Evolutionary conservation across 2,329 filamentous ascomycete species (phyloP), one percentile per base, ranked within the genome.

Genomic region (Calonectria pseudoreteaudii): DNA sequence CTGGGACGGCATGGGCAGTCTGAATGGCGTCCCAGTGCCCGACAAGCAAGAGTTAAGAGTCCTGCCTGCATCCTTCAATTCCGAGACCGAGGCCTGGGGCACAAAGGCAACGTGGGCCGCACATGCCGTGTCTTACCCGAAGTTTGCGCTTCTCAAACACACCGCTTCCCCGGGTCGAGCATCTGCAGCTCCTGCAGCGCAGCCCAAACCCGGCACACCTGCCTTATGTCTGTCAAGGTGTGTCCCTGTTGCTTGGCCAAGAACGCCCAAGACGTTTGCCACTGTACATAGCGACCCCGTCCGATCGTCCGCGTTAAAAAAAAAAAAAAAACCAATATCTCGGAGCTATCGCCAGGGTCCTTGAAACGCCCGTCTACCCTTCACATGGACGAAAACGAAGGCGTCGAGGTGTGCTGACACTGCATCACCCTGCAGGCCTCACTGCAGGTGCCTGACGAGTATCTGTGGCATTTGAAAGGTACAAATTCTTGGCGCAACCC

Each of bases 1-100:
- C 36, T 58, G 41, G 26, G n/a, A 30, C 64, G 34, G 68, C 67
- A 77, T 74, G 76, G 72, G 34, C 69, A 50, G 74, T 52, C 71
- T 70, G 72, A 67, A 70, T 36, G 68, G 10, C 23, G 68, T 56
- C 26, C 69, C 41, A 62, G 50, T 60, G 30, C 36, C 66, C 31
- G 38, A 41, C 56, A 36, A 64, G 41, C 56, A 50, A 36, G 20
- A 64, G 26, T 13, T 23, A 52, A 47, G 47, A 66, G 30, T 70
- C 49, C 41, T 67, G 44, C 67, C 68, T 50, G 53, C n/a, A 71
- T 23, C 20, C 66, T 71, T 73, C 71, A 23, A 41, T 23, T 70
- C 49, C 34, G n/a, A 60, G 28, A 47, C 47, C 52, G 38, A 71
- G 38, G 62, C 34, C 64, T 64, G 52, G 68, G 31, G 50, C 47